Conservation (phyloP, 1,284 basidiomycete species). For the Ganoderma leucocontextum region DNA sequence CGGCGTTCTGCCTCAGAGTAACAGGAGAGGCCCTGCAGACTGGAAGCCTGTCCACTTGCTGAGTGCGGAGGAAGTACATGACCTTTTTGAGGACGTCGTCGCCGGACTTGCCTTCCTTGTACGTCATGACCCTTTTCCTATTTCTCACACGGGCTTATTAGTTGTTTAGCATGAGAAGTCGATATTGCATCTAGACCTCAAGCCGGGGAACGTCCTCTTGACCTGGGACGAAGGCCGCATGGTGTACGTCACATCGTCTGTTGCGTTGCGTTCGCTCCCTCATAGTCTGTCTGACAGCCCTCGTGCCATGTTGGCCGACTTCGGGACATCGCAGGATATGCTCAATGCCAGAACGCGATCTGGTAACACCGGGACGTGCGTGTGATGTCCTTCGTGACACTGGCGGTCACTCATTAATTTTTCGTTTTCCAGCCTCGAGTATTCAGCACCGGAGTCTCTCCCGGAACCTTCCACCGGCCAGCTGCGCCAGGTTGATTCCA, state of each 20-base stretch:
- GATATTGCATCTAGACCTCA: slow-evolving; percentile 91
- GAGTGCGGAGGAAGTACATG: slow-evolving; percentile 81
- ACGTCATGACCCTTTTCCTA: slow-evolving; percentile 37
- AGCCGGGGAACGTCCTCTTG: slow-evolving; percentile 92
- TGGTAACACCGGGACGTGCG: slow-evolving; percentile 93
- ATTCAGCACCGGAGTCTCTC: slow-evolving; percentile 87
- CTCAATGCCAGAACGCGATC: slow-evolving; percentile 74
- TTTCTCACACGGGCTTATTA: not conserved
- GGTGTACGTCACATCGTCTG: slow-evolving; percentile 56
- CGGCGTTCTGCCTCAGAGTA: slow-evolving; percentile 23
- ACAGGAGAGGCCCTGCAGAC: slow-evolving; percentile 38
- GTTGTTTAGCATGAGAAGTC: slow-evolving; percentile 77
- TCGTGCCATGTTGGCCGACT: slow-evolving; percentile 91
- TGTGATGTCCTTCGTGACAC: slow-evolving; percentile 38
- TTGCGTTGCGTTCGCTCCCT: not conserved
- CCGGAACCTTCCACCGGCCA: slow-evolving; percentile 72
- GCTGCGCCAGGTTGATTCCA: slow-evolving; percentile 81
- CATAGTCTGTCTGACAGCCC: slow-evolving; percentile 53
- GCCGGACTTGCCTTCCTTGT: slow-evolving; percentile 85
- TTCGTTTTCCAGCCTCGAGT: slow-evolving; percentile 65
- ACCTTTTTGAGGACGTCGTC: slow-evolving; percentile 81
- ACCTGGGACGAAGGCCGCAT: slow-evolving; percentile 92
- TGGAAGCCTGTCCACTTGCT: slow-evolving; percentile 82
- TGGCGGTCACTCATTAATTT: not conserved
- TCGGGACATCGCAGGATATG: slow-evolving; percentile 93